A percentile compares a stretch with the other conserved stretches of the same genome.
These are phyloP conservation scores for Russula sp. DNA, from an alignment of 768 basidiomycete species.

Conservation along the genomic window DNA sequence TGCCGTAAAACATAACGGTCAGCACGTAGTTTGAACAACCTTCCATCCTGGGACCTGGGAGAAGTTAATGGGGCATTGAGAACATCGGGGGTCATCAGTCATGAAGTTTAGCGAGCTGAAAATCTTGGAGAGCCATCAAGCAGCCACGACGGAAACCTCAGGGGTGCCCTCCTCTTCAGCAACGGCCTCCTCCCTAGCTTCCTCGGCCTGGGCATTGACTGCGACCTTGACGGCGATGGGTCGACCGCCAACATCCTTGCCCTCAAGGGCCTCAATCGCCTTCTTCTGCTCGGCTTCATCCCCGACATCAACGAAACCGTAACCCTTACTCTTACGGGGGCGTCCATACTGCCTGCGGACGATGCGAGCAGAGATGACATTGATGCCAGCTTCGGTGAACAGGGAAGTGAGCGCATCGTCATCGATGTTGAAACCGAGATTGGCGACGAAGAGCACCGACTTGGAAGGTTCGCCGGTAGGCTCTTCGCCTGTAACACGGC, in stretches of 20 bases:
- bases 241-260: slow-evolving; percentile 83
- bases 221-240: slow-evolving; percentile 92
- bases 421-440: slow-evolving; percentile 91
- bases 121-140: slow-evolving; percentile 14
- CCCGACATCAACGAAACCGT: slow-evolving; percentile 96
- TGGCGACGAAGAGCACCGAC: slow-evolving; percentile 92
- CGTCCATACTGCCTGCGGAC: slow-evolving; percentile 81
- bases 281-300: slow-evolving; percentile 84
- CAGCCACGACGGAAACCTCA: slow-evolving; percentile 21
- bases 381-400: slow-evolving; percentile 84
- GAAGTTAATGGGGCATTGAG: slow-evolving; percentile 18
- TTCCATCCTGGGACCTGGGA: slow-evolving; percentile 20
- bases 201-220: slow-evolving; percentile 68
- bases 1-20: slow-evolving; percentile 21
- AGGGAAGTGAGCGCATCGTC: slow-evolving; percentile 73
- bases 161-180: slow-evolving; percentile 22
- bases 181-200: slow-evolving; percentile 25
- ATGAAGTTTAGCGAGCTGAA: slow-evolving; percentile 5
- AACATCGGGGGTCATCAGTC: slow-evolving; percentile 20
- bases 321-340: slow-evolving; percentile 89
- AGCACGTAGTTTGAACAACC: slow-evolving; percentile 20
- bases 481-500: slow-evolving; percentile 74
- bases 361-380: slow-evolving; percentile 80
- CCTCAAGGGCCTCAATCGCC: slow-evolving; percentile 81
- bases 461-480: slow-evolving; percentile 85